Conservation (phyloP, 1,284 basidiomycete species). For the Leccinum olivaceoglutinosum region DNA sequence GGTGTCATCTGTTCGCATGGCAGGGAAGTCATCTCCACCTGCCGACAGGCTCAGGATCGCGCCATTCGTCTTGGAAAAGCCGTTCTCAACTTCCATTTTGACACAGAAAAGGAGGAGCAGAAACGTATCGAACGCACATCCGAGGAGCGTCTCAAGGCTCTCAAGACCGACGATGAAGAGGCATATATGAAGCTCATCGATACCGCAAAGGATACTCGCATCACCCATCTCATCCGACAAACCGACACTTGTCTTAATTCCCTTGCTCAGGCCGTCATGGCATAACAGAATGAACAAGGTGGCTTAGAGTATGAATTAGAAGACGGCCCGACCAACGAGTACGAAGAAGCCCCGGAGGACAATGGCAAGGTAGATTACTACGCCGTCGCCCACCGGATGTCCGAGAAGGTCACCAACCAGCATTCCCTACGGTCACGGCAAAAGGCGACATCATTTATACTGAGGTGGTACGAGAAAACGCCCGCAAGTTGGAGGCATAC, state of each 20-base stretch:
- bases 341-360: slow-evolving; percentile 53
- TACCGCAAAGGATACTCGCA: slow-evolving; percentile 98
- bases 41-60: too few relatives aligned
- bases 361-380: slow-evolving; percentile 93
- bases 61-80: too few relatives aligned
- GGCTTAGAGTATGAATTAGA: slow-evolving; percentile 48
- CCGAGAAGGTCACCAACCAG: slow-evolving; percentile 73
- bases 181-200: slow-evolving; percentile 99
- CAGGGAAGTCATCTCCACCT: too few relatives aligned
- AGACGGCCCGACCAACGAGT: slow-evolving; percentile 74
- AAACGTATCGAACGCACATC: too few relatives aligned
- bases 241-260: slow-evolving; percentile 86
- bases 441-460: slow-evolving; percentile 91
- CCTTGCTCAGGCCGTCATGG: slow-evolving; percentile 89
- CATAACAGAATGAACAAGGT: slow-evolving; percentile 85
- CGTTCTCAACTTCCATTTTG: too few relatives aligned
- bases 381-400: slow-evolving; percentile 90
- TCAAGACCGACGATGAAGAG: slow-evolving; percentile 98
- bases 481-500: slow-evolving; percentile 96
- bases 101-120: too few relatives aligned
- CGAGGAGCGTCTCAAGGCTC: slow-evolving; percentile 32
- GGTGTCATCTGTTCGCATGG: too few relatives aligned
- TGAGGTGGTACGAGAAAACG: slow-evolving; percentile 63
- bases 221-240: slow-evolving; percentile 92
- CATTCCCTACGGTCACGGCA: slow-evolving; percentile 52